phyloP scores from a whole-genome alignment of 768 basidiomycete genomes.

The Pleurotus platypus region DNA sequence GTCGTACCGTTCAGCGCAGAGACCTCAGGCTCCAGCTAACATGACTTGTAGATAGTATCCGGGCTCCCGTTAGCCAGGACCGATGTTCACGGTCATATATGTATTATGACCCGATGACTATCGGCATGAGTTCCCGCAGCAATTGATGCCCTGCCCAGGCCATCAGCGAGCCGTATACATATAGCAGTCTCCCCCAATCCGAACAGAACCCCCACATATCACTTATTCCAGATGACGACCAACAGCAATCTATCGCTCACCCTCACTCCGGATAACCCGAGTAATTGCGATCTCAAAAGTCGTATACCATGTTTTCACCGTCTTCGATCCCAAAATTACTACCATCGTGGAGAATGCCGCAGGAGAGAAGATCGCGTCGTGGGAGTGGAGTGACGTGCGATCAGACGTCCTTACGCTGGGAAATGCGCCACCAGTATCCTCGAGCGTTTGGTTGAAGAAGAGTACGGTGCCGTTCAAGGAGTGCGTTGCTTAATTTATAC shows the following conservation, averaged over 20 bases:
- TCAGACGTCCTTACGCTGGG: conserved; percentile 36
- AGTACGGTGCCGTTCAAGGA: conserved; percentile 36
- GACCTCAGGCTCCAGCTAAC: too few species aligned
- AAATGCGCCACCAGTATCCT: conserved; percentile 21
- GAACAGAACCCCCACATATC: not conserved
- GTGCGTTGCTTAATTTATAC: conserved; percentile 19
- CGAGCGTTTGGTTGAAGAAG: conserved; percentile 36
- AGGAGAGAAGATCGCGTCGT: conserved; percentile 30
- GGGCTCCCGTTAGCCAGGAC: too few species aligned
- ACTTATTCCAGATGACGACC: not conserved
- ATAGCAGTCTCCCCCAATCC: too few species aligned
- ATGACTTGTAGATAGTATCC: too few species aligned
- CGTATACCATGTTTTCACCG: conserved; percentile 33
- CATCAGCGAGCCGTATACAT: too few species aligned
- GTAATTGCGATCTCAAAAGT: conserved; percentile 34
- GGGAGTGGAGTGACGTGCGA: conserved; percentile 34
- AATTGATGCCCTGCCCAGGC: too few species aligned
- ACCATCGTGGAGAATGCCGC: conserved; percentile 29
- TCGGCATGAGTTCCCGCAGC: too few species aligned
- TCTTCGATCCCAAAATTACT: conserved; percentile 23
- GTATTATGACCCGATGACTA: too few species aligned
- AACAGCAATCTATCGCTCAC: conserved; percentile 20
- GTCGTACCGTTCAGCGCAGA: too few species aligned
- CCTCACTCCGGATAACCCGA: conserved; percentile 37
- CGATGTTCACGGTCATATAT: too few species aligned